Conservation (phyloP, 495 filamentous ascomycete genomes). For the Penicillium verhagenii region DNA sequence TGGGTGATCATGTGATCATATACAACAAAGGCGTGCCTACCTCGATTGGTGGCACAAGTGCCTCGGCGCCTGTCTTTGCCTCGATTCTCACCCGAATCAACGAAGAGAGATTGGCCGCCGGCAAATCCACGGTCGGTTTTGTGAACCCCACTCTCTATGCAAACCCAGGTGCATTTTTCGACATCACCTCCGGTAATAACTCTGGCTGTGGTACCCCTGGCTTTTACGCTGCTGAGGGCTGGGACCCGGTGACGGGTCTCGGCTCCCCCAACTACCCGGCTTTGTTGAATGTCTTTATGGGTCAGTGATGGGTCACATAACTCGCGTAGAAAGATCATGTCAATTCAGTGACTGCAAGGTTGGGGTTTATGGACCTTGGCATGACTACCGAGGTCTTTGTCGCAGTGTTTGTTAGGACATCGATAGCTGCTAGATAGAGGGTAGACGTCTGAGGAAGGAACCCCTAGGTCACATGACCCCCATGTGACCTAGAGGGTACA, state of each 20-base stretch:
- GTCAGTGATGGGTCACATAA: neutral
- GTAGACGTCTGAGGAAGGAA: too few relatives aligned
- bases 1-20: constrained; percentile 57
- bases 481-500: too few relatives aligned
- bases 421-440: too few relatives aligned
- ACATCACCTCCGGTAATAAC: constrained; percentile 61
- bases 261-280: constrained; percentile 56
- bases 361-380: too few relatives aligned
- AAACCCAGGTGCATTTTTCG: constrained; percentile 59
- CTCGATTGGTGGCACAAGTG: constrained; percentile 54
- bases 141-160: constrained; percentile 62
- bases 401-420: too few relatives aligned
- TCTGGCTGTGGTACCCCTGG: constrained; percentile 56
- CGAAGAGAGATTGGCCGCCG: constrained; percentile 55
- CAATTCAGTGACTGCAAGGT: too few relatives aligned
- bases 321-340: neutral
- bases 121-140: constrained; percentile 59
- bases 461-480: too few relatives aligned
- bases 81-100: constrained; percentile 61
- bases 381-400: too few relatives aligned
- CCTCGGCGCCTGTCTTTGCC: constrained; percentile 58
- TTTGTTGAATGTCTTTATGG: constrained; percentile 47
- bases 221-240: constrained; percentile 52
- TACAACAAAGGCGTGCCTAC: constrained; percentile 39
- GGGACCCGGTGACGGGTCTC: constrained; percentile 66